A percentile compares a stretch with the other conserved stretches of the same genome.
Evolutionary conservation across 768 basidiomycete genomes (phyloP).

Genomic region (Paxillus rubicundulus): DNA sequence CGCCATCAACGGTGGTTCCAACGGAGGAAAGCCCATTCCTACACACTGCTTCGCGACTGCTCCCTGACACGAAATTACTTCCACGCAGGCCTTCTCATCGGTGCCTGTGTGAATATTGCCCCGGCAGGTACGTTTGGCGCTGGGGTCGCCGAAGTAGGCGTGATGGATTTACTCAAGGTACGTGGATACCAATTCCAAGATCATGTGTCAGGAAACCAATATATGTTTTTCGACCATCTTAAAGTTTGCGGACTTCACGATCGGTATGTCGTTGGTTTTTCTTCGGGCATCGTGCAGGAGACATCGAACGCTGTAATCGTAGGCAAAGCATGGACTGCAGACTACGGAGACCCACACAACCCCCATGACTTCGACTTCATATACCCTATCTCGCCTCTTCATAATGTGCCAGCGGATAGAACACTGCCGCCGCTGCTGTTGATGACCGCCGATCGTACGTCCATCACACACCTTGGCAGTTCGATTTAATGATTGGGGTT

Average conservation of each 20-base stretch:
- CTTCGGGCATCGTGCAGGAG: background rate
- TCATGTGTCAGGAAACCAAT: background rate
- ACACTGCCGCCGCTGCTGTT: slow-evolving; percentile 68
- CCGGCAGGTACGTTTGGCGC: slow-evolving; percentile 76
- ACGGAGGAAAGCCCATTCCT: slow-evolving; percentile 55
- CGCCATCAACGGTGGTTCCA: slow-evolving; percentile 76
- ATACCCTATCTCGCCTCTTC: slow-evolving; percentile 73
- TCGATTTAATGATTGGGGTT: background rate
- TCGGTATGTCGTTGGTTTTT: slow-evolving; percentile 42
- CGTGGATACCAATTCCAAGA: background rate
- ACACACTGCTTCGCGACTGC: background rate
- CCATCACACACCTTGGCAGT: background rate
- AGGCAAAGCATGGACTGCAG: slow-evolving; percentile 76
- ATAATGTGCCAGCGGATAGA: slow-evolving; percentile 66
- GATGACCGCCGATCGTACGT: slow-evolving; percentile 81
- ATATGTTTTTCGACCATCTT: background rate
- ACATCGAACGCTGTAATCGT: slow-evolving; percentile 4
- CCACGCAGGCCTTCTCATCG: slow-evolving; percentile 64
- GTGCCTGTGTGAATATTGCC: slow-evolving; percentile 81
- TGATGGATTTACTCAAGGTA: slow-evolving; percentile 77
- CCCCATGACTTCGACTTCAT: slow-evolving; percentile 85
- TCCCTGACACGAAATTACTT: slow-evolving; percentile 1
- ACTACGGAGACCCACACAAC: slow-evolving; percentile 75
- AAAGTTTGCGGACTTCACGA: slow-evolving; percentile 74
- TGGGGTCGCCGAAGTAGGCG: slow-evolving; percentile 78